Percentiles rank a stretch among this genome's conserved stretches.
Evolutionary conservation across 1,139 yeast species (phyloP).

Genomic region (Geotrichum bryndzae): DNA sequence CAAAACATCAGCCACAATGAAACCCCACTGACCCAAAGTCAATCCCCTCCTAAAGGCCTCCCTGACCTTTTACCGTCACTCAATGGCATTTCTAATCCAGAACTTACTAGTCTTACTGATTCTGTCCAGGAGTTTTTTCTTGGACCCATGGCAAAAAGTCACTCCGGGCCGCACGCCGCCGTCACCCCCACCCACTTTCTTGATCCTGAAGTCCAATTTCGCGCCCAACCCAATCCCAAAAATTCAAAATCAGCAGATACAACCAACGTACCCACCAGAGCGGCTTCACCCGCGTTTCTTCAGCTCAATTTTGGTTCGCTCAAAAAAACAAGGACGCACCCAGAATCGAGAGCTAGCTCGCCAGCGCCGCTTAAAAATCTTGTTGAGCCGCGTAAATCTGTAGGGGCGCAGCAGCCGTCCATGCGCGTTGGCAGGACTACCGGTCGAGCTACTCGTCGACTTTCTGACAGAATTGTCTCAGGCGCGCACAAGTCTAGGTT

Average conservation of each 20-base stretch:
- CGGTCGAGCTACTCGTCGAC: neutral
- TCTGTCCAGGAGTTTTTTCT: constrained; percentile 17
- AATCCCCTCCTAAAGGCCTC: neutral
- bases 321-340: constrained; percentile 14
- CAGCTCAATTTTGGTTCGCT: neutral
- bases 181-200: constrained; percentile 3
- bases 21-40: neutral
- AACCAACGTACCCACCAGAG: neutral
- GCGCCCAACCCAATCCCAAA: neutral
- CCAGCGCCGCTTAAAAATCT: constrained; percentile 22
- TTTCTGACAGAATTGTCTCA: neutral
- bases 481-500: neutral
- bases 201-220: constrained; percentile 4
- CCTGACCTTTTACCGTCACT: constrained; percentile 20
- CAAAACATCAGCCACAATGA: neutral
- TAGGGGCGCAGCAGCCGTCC: constrained; percentile 17
- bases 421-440: constrained; percentile 16
- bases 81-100: constrained; percentile 16
- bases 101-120: neutral
- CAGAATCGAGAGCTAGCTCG: constrained; percentile 25
- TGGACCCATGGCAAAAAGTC: constrained; percentile 8
- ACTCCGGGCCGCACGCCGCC: neutral
- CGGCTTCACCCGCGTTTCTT: constrained; percentile 8
- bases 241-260: neutral
- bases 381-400: constrained; percentile 20